Evolutionary conservation across 495 filamentous ascomycete species (phyloP), one percentile per base, ranked within the genome.

Genomic region (Tricharina praecox): DNA sequence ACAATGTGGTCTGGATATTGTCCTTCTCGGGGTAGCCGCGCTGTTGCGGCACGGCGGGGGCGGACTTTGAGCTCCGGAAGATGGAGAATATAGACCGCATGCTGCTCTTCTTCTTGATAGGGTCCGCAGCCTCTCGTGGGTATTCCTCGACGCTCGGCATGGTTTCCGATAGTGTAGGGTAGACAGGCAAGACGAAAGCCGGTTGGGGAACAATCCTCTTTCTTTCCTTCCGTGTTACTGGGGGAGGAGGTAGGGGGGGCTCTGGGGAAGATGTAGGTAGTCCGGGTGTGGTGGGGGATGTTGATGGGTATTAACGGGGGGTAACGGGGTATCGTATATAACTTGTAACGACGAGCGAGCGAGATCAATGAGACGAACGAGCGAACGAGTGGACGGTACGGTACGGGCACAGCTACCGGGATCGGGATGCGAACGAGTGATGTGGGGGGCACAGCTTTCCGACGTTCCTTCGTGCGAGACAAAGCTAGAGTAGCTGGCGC

Each of bases 31-130:
- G 54, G 36, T 10, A 32, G 19, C 10, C 19, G 53, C n/a, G 53
- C 32, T 19, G n/a, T n/a, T n/a, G n/a, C n/a, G n/a, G n/a, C n/a
- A n/a, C n/a, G n/a, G n/a, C n/a, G n/a, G n/a, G 48, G 20, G 28
- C 40, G 40, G 34, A 23, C 47, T 35, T 53, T 20, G 43, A 43
- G n/a, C 36, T 43, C 37, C 49, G 51, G 19, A 57, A 58, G 20
- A 58, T 53, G 13, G 50, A 57, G 48, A 58, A 57, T 30, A 58
- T 11, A 41, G 54, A 57, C 11, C 32, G 50, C 7, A 58, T 26
- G 25, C 54, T 57, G n/a, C 55, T 43, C 47, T 58, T 43, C 23
- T 58, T 58, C 38, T 52, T 57, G 15, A 56, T 28, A 13, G 26
- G 23, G 21, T 39, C 44, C 24, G 23, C 13, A 44, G 51, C 15